phyloP scores from a whole-genome alignment of 495 filamentous ascomycete genomes.

The Endocarpon pusillum region DNA sequence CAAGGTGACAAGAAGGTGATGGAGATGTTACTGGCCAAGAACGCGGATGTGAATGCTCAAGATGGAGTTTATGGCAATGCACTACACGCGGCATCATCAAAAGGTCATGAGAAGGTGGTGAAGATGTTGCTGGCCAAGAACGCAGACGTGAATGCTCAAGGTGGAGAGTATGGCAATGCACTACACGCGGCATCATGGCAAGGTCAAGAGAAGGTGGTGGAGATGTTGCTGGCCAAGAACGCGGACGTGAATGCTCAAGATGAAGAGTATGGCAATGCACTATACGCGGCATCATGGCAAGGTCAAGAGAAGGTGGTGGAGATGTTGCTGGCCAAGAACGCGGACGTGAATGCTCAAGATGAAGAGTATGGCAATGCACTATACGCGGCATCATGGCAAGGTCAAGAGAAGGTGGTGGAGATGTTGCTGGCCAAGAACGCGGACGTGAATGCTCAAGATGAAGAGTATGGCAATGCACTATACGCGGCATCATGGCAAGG shows the following conservation, averaged over 20 bases:
- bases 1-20: too few species aligned
- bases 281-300: slow-evolving; percentile 2
- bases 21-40: slow-evolving; percentile 12
- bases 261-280: too few species aligned
- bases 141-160: too few species aligned
- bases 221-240: slow-evolving; percentile 4
- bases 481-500: slow-evolving; percentile 5
- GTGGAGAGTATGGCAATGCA: too few species aligned
- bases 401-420: slow-evolving; percentile 5
- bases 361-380: too few species aligned
- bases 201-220: slow-evolving; percentile 6
- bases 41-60: too few species aligned
- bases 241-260: too few species aligned
- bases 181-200: slow-evolving; percentile 2
- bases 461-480: too few species aligned
- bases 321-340: slow-evolving; percentile 4
- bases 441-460: too few species aligned
- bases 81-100: not conserved
- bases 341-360: too few species aligned
- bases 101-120: slow-evolving; percentile 6
- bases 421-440: slow-evolving; percentile 4
- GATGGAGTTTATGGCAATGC: too few species aligned
- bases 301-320: slow-evolving; percentile 6
- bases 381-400: slow-evolving; percentile 4
- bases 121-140: slow-evolving; percentile 5